Base-by-base conservation (phyloP, 116 monocot species). In the Posidonia oceanica region DNA sequence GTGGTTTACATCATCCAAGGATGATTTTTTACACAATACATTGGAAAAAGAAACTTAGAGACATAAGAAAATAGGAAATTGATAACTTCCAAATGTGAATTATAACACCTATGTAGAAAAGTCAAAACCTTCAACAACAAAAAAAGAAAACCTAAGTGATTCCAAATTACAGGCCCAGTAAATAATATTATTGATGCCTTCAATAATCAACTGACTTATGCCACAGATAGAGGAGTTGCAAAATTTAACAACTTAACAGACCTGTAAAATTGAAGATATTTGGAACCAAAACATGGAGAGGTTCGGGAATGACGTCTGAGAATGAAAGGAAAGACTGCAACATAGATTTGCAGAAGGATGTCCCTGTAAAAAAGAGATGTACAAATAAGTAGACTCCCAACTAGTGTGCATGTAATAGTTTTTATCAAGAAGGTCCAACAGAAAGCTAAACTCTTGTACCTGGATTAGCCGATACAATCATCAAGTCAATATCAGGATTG, bases 381-480 rank as follows among this genome's bases (percentile, higher is more conserved):
- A 14, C 40, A 29, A 39, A 20, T 18, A 58, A 22, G 53, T 52
- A 16, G 7, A 2, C 2, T 36, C 0, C 40, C 29, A 29, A 29
- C 29, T 29, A 29, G 29, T 29, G 29, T 29, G 29, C 29, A 29
- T 29, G 29, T 29, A 1, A 29, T 29, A 29, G 29, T 29, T 29
- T 36, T 59, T 36, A 21, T 59, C 58, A 10, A 36, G 36, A 17
- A 64, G 11, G 14, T 40, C 16, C 37, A 71, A 55, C 7, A 15
- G 8, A 10, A 71, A 53, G 17, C 12, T 12, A 48, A 54, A n/a
- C 17, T 13, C 5, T 18, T 54, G 39, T 15, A 93, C 93, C 93
- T 85, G 93, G 84, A 73, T 93, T 93, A n/a, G 77, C 89, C 55
- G 87, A 74, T 39, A 93, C 70, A 21, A 93, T 67, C 73, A 93